Percentiles rank a stretch among this genome's conserved stretches.
These are phyloP conservation scores for Penicillium flavigenum DNA, from an alignment of 495 filamentous ascomycete genomes.

Conservation along the genomic window DNA sequence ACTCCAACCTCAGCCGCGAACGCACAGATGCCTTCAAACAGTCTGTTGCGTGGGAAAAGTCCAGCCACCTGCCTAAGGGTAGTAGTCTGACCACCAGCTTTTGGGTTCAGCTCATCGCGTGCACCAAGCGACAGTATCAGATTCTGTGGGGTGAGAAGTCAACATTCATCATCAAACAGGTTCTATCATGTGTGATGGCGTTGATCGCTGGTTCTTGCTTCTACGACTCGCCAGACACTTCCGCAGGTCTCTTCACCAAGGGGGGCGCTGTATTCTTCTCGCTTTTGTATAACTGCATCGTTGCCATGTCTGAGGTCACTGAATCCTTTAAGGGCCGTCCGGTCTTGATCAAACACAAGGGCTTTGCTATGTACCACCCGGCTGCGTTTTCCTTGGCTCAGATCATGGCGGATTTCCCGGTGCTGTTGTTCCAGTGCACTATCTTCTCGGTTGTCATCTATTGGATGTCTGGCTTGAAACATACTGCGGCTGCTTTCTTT, in stretches of 20 bases:
- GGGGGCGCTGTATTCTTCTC: constrained; percentile 63
- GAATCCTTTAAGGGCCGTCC: constrained; percentile 66
- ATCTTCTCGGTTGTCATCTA: constrained; percentile 70
- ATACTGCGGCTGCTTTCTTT: constrained; percentile 52
- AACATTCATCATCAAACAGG: constrained; percentile 58
- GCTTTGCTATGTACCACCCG: constrained; percentile 71
- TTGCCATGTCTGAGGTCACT: constrained; percentile 69
- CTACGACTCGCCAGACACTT: constrained; percentile 36
- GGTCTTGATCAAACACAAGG: constrained; percentile 71
- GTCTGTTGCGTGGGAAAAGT: constrained; percentile 43
- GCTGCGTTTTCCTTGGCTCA: constrained; percentile 68
- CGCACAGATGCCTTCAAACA: constrained; percentile 49
- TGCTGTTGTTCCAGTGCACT: constrained; percentile 59
- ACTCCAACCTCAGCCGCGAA: constrained; percentile 37
- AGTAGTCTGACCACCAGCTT: constrained; percentile 59
- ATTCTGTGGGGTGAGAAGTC: constrained; percentile 60
- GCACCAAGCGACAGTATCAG: constrained; percentile 53
- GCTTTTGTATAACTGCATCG: constrained; percentile 67
- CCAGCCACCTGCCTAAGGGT: constrained; percentile 31
- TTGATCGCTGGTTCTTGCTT: constrained; percentile 42
- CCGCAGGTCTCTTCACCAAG: constrained; percentile 50
- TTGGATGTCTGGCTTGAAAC: constrained; percentile 61
- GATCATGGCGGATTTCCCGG: constrained; percentile 65
- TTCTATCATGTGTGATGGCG: constrained; percentile 35
- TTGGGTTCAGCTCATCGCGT: constrained; percentile 53